Conservation (phyloP, 108 stramenopile genomes). For the Nitzschia putrida region DNA sequence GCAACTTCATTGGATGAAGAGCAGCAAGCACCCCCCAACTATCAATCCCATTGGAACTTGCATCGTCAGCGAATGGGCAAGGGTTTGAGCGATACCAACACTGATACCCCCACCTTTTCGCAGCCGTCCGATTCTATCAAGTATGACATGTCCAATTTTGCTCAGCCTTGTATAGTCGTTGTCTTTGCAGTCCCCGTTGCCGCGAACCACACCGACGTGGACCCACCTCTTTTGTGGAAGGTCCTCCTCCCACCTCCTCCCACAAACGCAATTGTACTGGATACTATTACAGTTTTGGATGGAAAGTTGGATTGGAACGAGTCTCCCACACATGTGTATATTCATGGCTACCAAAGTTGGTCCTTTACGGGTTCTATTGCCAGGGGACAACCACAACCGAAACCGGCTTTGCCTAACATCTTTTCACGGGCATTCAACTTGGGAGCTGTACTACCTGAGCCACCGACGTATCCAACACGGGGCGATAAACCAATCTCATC, state of each 20-base stretch:
- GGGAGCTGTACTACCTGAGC: constrained; percentile 43
- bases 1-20: constrained; percentile 5
- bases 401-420: constrained; percentile 73
- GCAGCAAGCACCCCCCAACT: constrained; percentile 1
- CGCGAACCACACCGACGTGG: constrained; percentile 8
- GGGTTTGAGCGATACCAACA: not conserved
- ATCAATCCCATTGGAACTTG: constrained; percentile 8
- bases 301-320: constrained; percentile 52
- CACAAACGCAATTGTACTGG: constrained; percentile 46
- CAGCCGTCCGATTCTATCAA: constrained; percentile 25
- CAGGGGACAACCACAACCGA: constrained; percentile 73
- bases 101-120: constrained; percentile 25
- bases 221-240: constrained; percentile 81
- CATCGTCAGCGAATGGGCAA: constrained; percentile 29
- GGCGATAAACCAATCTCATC: not conserved
- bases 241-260: constrained; percentile 63
- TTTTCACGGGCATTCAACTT: constrained; percentile 75
- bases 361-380: constrained; percentile 75
- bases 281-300: constrained; percentile 75
- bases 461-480: constrained; percentile 7
- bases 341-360: constrained; percentile 89
- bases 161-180: constrained; percentile 14
- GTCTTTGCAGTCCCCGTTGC: constrained; percentile 45
- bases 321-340: constrained; percentile 74
- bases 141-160: constrained; percentile 4